Conservation (phyloP, 805 yeast species). For the Kuraishia cidri region DNA sequence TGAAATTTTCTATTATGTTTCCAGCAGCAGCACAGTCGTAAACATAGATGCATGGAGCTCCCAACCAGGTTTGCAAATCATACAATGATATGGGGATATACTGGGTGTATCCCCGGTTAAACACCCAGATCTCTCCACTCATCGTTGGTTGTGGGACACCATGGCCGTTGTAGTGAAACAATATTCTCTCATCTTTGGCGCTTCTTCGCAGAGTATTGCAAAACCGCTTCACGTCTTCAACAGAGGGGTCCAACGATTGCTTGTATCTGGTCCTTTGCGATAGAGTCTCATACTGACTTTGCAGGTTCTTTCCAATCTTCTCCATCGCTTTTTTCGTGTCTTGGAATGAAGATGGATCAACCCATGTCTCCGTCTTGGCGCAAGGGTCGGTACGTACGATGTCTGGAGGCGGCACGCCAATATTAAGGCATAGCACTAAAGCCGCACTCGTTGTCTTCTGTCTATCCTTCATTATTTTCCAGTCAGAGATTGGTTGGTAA, state of each 20-base stretch:
- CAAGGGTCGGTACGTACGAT: constrained; percentile 88
- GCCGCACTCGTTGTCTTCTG: constrained; percentile 94
- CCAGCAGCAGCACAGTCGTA: constrained; percentile 96
- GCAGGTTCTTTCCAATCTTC: constrained; percentile 81
- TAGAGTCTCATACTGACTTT: constrained; percentile 81
- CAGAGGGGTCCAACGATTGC: constrained; percentile 88
- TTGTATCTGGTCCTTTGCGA: constrained; percentile 84
- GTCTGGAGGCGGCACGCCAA: constrained; percentile 98
- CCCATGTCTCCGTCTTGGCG: constrained; percentile 88
- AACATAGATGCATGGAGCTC: constrained; percentile 94
- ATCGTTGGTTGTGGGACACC: constrained; percentile 98
- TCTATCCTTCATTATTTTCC: constrained; percentile 87
- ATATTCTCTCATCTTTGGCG: constrained; percentile 87
- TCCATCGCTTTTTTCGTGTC: constrained; percentile 90
- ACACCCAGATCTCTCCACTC: constrained; percentile 97
- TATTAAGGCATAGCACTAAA: constrained; percentile 76
- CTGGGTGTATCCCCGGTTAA: constrained; percentile 94
- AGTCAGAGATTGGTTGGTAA: constrained; percentile 71
- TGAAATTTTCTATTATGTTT: constrained; percentile 81
- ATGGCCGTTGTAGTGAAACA: constrained; percentile 96
- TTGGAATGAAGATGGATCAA: constrained; percentile 73
- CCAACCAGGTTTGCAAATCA: constrained; percentile 94
- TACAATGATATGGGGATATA: constrained; percentile 94
- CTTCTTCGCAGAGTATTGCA: constrained; percentile 83
- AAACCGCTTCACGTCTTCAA: constrained; percentile 88